These are phyloP conservation scores for Quercus wislizeni DNA, from an alignment of 306 rosid genomes.

Conservation along the genomic window DNA sequence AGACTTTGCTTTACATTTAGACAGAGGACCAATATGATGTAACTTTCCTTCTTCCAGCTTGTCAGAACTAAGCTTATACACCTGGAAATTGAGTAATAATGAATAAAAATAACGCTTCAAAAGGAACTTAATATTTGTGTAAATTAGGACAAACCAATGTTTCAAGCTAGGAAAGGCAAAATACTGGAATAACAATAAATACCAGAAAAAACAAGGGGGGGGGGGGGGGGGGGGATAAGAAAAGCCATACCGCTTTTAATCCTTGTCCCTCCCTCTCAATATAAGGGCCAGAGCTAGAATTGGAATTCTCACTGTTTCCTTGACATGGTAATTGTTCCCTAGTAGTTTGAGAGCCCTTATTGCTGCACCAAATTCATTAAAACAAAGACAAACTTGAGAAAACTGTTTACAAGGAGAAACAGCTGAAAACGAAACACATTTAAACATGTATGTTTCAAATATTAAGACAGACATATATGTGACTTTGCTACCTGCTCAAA, in stretches of 20 bases:
- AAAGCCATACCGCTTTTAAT: conserved; percentile 7
- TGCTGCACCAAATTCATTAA: conserved; percentile 21
- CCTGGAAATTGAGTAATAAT: conserved; percentile 32
- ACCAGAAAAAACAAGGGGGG: neutral
- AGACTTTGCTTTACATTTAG: conserved; percentile 32
- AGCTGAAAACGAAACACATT: neutral
- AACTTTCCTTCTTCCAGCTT: conserved; percentile 27
- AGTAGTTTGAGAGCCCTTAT: conserved; percentile 9
- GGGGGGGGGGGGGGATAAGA: neutral
- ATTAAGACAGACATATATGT: neutral
- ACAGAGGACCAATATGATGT: conserved; percentile 32
- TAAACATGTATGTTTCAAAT: neutral
- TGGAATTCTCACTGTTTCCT: conserved; percentile 4
- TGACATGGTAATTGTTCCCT: neutral
- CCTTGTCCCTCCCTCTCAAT: conserved; percentile 15
- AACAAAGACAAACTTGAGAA: neutral
- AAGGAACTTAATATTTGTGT: neutral
- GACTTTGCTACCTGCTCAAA: neutral
- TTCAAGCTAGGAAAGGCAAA: neutral
- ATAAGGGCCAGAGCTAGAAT: conserved; percentile 12
- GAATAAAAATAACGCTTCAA: conserved; percentile 14
- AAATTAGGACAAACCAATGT: neutral
- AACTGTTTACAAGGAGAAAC: neutral
- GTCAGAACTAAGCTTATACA: conserved; percentile 27
- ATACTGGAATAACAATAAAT: neutral